Conservation (phyloP, 257 asterid species). For the Solanum chmielewskii region DNA sequence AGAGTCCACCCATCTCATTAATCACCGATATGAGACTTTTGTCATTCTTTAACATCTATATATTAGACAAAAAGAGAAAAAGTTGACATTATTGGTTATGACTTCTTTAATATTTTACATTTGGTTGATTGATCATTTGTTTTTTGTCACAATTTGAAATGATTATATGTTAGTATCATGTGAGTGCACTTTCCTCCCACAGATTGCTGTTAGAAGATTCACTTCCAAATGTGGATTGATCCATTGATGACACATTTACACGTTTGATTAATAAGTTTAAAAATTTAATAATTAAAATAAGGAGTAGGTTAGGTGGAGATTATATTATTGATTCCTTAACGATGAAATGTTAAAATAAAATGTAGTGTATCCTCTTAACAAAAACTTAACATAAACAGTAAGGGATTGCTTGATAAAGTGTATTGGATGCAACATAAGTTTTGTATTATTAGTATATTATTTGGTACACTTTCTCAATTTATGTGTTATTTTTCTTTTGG, state of each 20-base stretch:
- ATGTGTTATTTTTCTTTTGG: no score
- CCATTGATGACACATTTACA: neutral
- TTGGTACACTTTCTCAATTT: no score
- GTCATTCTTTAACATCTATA: no score
- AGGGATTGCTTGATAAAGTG: neutral
- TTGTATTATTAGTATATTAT: no score
- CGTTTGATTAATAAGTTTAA: neutral
- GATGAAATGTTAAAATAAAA: neutral
- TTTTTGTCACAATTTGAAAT: neutral
- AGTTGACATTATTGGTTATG: neutral
- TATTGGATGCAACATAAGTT: neutral
- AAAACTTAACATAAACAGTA: neutral
- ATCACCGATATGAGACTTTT: no score
- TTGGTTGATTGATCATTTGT: neutral
- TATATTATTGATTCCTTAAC: neutral
- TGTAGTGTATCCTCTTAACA: neutral
- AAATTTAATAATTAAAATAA: neutral
- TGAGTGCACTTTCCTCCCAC: neutral
- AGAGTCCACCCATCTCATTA: no score
- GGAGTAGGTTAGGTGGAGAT: neutral
- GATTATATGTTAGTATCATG: neutral
- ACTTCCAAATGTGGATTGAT: neutral
- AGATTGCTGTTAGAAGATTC: neutral
- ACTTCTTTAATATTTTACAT: neutral
- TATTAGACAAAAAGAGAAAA: neutral